Conservation (phyloP, 371 early-diverging fungal genomes). For the Mortierella sp. region DNA sequence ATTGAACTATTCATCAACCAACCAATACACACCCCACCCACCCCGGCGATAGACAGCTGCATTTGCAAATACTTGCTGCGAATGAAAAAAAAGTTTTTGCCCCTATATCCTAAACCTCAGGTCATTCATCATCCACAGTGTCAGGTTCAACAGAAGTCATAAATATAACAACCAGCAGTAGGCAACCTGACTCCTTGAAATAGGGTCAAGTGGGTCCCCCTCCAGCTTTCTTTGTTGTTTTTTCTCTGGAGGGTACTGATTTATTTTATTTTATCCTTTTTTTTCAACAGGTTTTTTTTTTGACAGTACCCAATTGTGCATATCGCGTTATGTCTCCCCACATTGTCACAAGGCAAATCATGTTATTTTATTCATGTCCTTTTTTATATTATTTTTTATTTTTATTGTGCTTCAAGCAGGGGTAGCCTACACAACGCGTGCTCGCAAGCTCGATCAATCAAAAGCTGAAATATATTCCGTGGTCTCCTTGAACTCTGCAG, state of each 20-base stretch:
- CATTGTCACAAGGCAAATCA: conserved; percentile 21
- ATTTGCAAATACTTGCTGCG: not conserved
- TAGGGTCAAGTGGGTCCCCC: conserved; percentile 19
- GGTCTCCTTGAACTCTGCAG: not conserved
- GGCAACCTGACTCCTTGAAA: conserved; percentile 14
- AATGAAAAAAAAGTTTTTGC: conserved; percentile 3
- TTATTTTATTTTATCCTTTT: no score
- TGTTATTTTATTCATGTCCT: not conserved
- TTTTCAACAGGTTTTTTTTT: no score
- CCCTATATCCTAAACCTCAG: conserved; percentile 21
- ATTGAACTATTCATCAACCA: not conserved
- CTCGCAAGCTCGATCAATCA: not conserved
- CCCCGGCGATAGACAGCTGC: not conserved
- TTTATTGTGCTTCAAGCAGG: conserved; percentile 12
- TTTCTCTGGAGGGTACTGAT: conserved; percentile 10
- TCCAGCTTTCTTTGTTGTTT: not conserved
- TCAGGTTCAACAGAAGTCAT: conserved; percentile 19
- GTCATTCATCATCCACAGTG: conserved; percentile 25
- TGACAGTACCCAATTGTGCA: not conserved
- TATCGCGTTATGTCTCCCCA: not conserved
- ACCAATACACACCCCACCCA: not conserved
- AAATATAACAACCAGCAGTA: conserved; percentile 9
- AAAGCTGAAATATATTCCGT: not conserved
- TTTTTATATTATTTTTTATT: conserved; percentile 14
- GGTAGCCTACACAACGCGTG: not conserved